Conservation (phyloP, 1,284 basidiomycete species). For the Moesziomyces sp. region DNA sequence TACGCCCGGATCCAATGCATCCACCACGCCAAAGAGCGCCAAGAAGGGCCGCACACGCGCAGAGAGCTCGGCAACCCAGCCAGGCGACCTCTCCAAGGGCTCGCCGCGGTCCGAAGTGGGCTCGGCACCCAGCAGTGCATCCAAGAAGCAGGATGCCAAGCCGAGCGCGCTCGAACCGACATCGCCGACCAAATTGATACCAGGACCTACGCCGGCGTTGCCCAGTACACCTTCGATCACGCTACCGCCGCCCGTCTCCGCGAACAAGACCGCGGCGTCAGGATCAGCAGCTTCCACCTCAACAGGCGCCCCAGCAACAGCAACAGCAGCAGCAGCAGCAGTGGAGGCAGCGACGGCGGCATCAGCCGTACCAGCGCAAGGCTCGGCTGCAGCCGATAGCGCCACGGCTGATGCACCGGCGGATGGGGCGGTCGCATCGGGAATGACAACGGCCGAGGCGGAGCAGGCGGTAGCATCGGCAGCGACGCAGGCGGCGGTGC, state of each 20-base stretch:
- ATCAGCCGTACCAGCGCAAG: neutral
- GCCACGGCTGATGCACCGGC: neutral
- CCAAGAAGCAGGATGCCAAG: conserved; percentile 14
- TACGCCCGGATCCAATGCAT: conserved; percentile 24
- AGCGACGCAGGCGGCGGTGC: conserved; percentile 42
- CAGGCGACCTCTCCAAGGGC: conserved; percentile 18
- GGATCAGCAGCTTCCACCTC: conserved; percentile 3
- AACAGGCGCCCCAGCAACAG: neutral
- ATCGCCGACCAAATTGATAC: conserved; percentile 27
- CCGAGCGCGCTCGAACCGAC: conserved; percentile 19
- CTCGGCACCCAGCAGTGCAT: conserved; percentile 24
- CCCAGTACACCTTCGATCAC: conserved; percentile 30
- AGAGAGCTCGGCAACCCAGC: conserved; percentile 21
- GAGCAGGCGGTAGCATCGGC: conserved; percentile 35
- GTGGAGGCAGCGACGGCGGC: neutral
- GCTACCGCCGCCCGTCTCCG: conserved; percentile 5
- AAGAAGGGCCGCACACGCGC: conserved; percentile 38
- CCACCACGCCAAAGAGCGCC: conserved; percentile 37
- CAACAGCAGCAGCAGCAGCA: neutral
- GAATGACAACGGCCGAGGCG: conserved; percentile 44
- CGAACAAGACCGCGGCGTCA: conserved; percentile 1
- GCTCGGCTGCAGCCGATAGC: neutral
- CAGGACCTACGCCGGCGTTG: conserved; percentile 12
- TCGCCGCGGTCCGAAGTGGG: conserved; percentile 21
- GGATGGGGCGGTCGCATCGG: neutral